These are phyloP conservation scores for Sutorius eximius DNA, from an alignment of 1,284 basidiomycete species.

Conservation along the genomic window DNA sequence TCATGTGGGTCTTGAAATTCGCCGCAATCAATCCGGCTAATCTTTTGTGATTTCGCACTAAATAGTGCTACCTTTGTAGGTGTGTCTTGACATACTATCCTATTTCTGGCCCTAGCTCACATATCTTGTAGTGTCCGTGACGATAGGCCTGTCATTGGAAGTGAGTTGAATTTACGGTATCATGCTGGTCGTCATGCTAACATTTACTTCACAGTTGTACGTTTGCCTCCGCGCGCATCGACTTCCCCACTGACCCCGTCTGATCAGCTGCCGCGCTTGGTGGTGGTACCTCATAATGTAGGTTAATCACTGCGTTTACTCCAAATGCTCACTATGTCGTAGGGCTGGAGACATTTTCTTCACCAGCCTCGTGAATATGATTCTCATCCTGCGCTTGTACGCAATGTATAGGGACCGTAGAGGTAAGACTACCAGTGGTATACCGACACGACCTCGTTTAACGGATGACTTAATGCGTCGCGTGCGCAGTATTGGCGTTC, in stretches of 20 bases:
- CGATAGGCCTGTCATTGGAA: not conserved
- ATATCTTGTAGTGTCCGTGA: not conserved
- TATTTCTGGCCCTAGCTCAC: not conserved
- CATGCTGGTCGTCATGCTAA: not conserved
- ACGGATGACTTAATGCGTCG: not conserved
- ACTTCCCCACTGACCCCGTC: not conserved
- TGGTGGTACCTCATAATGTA: constrained; percentile 2
- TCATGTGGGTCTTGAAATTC: not conserved
- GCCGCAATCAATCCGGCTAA: not conserved
- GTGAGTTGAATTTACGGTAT: not conserved
- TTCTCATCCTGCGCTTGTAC: constrained; percentile 8
- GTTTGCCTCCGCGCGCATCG: not conserved
- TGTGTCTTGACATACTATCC: not conserved
- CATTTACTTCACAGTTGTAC: constrained; percentile 1
- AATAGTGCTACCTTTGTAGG: not conserved
- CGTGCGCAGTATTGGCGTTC: constrained; percentile 1
- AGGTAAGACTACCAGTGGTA: not conserved
- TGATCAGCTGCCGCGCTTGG: not conserved
- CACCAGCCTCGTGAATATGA: constrained; percentile 1
- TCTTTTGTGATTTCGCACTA: not conserved
- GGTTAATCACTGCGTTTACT: not conserved
- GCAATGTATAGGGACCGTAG: constrained; percentile 4
- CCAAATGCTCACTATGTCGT: not conserved
- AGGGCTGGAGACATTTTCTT: constrained; percentile 1
- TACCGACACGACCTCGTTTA: not conserved